These are phyloP conservation scores for Flaveria bidentis DNA, from an alignment of 129 eudicot species.

Conservation along the genomic window DNA sequence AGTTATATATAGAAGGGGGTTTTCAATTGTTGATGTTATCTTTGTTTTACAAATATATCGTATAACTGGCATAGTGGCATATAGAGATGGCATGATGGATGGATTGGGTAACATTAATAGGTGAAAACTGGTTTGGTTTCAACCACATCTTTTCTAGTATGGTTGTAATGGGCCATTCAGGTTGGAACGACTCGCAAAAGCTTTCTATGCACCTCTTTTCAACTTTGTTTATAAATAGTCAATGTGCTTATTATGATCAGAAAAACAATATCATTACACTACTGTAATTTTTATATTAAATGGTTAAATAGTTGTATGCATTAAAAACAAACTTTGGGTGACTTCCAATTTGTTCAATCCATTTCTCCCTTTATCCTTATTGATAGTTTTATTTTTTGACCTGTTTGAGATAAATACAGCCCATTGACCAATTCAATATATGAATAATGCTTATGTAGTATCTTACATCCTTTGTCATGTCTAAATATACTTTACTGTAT, in stretches of 20 bases:
- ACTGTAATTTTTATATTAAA: neutral
- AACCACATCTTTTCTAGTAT: neutral
- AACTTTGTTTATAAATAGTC: neutral
- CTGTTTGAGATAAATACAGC: neutral
- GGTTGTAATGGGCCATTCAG: neutral
- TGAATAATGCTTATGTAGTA: neutral
- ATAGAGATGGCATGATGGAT: neutral
- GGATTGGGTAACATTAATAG: neutral
- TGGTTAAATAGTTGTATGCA: neutral
- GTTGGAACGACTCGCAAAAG: neutral
- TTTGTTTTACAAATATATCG: neutral
- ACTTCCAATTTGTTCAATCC: neutral
- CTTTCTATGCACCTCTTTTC: neutral
- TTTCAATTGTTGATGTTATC: neutral
- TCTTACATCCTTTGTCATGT: neutral
- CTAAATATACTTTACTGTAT: neutral
- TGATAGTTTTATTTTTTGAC: neutral
- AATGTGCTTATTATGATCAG: neutral
- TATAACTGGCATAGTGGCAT: slow-evolving; percentile 22
- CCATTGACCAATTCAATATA: neutral
- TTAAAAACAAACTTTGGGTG: neutral
- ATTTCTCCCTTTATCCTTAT: neutral
- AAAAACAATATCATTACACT: neutral
- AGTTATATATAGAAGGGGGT: neutral
- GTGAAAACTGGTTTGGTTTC: neutral